Evolutionary conservation across 495 filamentous ascomycete genomes (phyloP).

Genomic region (Talaromyces thailandensis): DNA sequence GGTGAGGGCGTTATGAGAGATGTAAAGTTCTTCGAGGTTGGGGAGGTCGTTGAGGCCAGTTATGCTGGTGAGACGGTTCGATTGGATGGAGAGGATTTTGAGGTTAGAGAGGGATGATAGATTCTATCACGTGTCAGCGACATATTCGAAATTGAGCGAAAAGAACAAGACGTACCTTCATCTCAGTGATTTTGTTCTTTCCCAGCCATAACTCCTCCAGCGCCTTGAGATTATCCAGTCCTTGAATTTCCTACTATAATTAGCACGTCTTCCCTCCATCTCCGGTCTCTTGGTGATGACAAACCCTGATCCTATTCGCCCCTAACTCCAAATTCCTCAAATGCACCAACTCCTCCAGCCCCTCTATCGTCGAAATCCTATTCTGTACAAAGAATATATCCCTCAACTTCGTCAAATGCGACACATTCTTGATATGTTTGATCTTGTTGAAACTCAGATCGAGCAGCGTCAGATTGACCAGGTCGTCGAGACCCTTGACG

Average conservation of each 20-base stretch:
- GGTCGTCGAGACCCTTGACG: constrained; percentile 71
- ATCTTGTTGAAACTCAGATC: constrained; percentile 99
- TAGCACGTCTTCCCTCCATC: background rate
- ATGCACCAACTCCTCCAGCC: constrained; percentile 61
- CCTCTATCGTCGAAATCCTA: constrained; percentile 81
- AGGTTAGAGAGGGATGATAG: constrained; percentile 67
- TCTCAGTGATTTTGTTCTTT: constrained; percentile 92
- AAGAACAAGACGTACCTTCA: constrained; percentile 42
- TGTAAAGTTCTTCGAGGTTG: constrained; percentile 91
- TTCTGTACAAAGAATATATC: constrained; percentile 95
- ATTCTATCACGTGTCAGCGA: constrained; percentile 27
- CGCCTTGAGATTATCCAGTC: constrained; percentile 63
- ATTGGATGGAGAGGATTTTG: constrained; percentile 89
- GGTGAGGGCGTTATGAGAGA: constrained; percentile 92
- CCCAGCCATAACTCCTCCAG: constrained; percentile 92
- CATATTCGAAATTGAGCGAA: background rate
- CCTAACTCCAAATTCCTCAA: constrained; percentile 82
- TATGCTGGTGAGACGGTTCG: constrained; percentile 82
- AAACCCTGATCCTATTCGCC: constrained; percentile 77
- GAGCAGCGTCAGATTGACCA: constrained; percentile 64
- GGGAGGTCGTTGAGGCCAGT: constrained; percentile 61
- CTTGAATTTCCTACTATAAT: constrained; percentile 63
- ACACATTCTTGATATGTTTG: constrained; percentile 90
- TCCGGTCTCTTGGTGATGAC: background rate
- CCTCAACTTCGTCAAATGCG: constrained; percentile 66